These are phyloP conservation scores for Golubevia sp. DNA, from an alignment of 1,284 basidiomycete genomes.

Conservation along the genomic window DNA sequence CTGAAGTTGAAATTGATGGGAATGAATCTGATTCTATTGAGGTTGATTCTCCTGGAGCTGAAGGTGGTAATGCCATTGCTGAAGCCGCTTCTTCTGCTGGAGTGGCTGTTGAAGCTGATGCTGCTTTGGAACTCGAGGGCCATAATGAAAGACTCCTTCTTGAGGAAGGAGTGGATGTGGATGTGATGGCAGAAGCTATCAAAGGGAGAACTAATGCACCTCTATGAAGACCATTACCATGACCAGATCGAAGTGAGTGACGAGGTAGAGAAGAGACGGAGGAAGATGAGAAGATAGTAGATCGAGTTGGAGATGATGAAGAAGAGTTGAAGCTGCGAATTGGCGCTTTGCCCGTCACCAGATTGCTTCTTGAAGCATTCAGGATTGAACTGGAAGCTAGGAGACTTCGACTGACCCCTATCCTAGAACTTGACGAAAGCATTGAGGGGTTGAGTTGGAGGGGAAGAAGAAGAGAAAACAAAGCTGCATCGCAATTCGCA, in stretches of 20 bases:
- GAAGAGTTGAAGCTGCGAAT: too few species aligned
- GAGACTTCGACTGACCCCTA: too few species aligned
- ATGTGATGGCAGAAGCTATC: background rate
- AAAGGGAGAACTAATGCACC: background rate
- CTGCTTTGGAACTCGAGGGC: background rate
- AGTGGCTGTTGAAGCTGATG: background rate
- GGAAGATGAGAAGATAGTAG: background rate
- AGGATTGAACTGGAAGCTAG: too few species aligned
- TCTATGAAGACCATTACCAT: background rate
- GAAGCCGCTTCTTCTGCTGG: background rate
- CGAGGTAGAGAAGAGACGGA: background rate
- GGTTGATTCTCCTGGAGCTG: slow-evolving; percentile 1
- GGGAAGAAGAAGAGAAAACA: too few species aligned
- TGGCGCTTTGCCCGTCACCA: too few species aligned
- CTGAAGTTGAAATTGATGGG: slow-evolving; percentile 12
- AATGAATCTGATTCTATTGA: background rate
- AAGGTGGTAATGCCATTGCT: slow-evolving; percentile 4
- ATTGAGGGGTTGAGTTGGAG: too few species aligned
- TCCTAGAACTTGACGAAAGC: too few species aligned
- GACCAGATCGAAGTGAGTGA: background rate
- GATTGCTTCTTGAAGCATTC: too few species aligned
- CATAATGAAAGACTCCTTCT: background rate
- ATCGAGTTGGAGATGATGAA: too few species aligned
- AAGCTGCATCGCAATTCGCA: too few species aligned
- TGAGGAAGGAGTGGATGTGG: background rate